phyloP scores from a whole-genome alignment of 306 rosid genomes.

The Rubus idaeus region DNA sequence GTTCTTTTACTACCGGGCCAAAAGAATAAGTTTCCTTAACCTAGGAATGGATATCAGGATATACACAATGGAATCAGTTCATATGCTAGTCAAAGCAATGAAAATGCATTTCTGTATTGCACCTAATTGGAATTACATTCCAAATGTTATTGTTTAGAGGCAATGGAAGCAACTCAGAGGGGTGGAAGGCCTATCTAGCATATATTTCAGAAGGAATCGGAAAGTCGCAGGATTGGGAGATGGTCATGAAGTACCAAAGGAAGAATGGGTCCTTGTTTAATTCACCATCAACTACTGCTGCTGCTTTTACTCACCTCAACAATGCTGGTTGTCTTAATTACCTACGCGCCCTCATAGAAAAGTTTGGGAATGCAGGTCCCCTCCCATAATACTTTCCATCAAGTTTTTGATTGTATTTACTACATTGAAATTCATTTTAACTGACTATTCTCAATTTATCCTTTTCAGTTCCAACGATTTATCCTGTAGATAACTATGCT shows the following conservation, averaged over 20 bases:
- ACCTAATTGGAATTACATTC: conserved; percentile 10
- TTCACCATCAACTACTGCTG: conserved; percentile 86
- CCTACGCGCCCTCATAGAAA: conserved; percentile 50
- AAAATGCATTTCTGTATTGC: background rate
- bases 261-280: conserved; percentile 78
- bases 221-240: conserved; percentile 53
- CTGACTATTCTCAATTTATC: background rate
- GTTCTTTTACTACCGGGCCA: background rate
- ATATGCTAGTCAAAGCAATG: background rate
- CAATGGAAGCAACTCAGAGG: conserved; percentile 50
- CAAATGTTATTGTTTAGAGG: conserved; percentile 37
- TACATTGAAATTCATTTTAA: conserved; percentile 9
- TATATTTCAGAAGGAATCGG: conserved; percentile 73
- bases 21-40: background rate
- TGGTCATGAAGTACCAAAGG: conserved; percentile 70
- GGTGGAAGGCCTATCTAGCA: conserved; percentile 68
- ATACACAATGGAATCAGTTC: background rate
- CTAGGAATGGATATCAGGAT: too few relatives aligned
- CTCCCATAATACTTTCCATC: conserved; percentile 11
- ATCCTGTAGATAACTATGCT: conserved; percentile 67
- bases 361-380: conserved; percentile 68
- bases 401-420: conserved; percentile 8
- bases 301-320: conserved; percentile 52
- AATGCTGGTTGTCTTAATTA: conserved; percentile 66
- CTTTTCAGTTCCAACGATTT: conserved; percentile 68